Evolutionary conservation across 1,284 basidiomycete genomes (phyloP).

Genomic region (Cutaneotrichosporon dermatis): DNA sequence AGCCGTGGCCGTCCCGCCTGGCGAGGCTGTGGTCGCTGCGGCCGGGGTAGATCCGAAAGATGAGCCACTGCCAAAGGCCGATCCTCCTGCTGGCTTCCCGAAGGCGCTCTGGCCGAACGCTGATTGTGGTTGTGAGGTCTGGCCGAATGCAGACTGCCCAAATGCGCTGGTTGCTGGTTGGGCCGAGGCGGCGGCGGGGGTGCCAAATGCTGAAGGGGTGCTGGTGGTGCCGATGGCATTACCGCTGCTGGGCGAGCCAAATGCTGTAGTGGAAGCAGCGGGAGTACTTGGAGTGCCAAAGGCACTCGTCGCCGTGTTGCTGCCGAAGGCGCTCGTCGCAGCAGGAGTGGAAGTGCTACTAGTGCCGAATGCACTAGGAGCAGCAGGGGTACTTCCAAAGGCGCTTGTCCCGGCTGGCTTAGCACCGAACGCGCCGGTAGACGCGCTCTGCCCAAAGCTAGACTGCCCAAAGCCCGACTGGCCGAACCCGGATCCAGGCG

Average conservation of each 20-base stretch:
- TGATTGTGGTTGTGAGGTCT: background rate
- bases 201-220: constrained; percentile 1
- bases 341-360: background rate
- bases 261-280: background rate
- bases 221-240: background rate
- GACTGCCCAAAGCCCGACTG: constrained; percentile 31
- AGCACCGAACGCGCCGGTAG: background rate
- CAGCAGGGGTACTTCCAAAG: background rate
- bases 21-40: too few relatives aligned
- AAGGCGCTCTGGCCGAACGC: constrained; percentile 6
- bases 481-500: constrained; percentile 7
- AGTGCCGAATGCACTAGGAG: background rate
- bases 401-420: background rate
- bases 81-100: background rate
- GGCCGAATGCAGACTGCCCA: background rate
- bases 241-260: background rate
- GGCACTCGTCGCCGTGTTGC: background rate
- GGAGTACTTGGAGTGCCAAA: background rate
- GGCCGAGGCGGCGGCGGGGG: background rate
- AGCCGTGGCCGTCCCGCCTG: too few relatives aligned
- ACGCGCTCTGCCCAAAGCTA: constrained; percentile 26
- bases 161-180: background rate
- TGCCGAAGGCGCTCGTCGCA: background rate
- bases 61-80: constrained; percentile 31
- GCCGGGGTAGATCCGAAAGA: background rate